Base-by-base conservation (phyloP, 805 yeast species). In the Saccharomycopsis selenospora region DNA sequence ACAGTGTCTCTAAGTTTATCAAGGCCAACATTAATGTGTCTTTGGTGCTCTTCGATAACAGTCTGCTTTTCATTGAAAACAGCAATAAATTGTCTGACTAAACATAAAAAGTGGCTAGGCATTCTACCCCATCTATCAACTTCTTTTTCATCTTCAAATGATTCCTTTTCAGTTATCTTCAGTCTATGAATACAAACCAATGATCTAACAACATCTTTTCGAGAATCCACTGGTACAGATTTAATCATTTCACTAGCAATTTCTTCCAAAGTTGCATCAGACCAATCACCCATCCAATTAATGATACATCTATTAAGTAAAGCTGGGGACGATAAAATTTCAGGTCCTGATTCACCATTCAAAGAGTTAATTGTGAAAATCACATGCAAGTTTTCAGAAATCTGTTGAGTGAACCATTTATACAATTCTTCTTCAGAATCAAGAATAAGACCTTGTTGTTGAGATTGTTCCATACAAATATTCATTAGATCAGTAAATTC, bases 281-380 rank as follows among this genome's bases (percentile, higher is more conserved):
- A 70, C 96, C 97, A 90, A 47, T 79, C 79, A 3, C 95, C 95
- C 82, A 88, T 79, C 89, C 91, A 86, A 58, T 82, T 78, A 33
- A 91, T 64, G 1, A 87, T 95, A 68, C 97, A 90, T 59, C 98
- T 69, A 59, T 90, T 90, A 64, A 87, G 82, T 28, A 90, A 66
- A 0, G 97, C 97, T 0, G 96, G 95, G 0, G 96, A 90, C 0
- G 88, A 70, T 2, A 82, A 70, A 11, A 81, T 70, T 17, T 72
- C 75, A 0, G 80, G 69, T 13, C 43, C 46, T 4, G 48, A 38
- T 1, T 50, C 36, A 2, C 57, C 53, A 13, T 70, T 64, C 0
- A 79, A 75, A 25, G 81, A 80, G 49, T 78, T 75, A 53, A 87
- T 73, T 0, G 89, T 85, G 59, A 91, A 87, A 0, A 88, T 77